These are phyloP conservation scores for Priceomyces castillae DNA, from an alignment of 805 yeast genomes.

Conservation along the genomic window DNA sequence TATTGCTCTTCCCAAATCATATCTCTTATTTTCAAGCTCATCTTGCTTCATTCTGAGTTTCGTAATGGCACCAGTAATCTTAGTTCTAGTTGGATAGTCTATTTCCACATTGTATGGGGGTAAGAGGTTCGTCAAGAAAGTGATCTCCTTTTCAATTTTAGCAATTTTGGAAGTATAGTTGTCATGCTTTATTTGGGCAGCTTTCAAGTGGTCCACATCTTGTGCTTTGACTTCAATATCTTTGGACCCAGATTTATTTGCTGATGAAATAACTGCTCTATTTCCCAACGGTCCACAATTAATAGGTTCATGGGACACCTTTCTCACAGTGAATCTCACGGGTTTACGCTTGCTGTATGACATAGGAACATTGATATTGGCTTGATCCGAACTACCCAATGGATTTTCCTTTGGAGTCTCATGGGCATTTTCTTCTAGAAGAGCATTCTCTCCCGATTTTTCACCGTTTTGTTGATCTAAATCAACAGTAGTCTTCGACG, in stretches of 20 bases:
- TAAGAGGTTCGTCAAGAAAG: constrained; percentile 34
- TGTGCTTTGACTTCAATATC: constrained; percentile 1
- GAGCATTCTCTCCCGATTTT: background rate
- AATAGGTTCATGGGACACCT: constrained; percentile 29
- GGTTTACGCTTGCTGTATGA: constrained; percentile 25
- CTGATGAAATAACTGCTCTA: background rate
- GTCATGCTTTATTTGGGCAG: constrained; percentile 35
- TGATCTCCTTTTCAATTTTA: constrained; percentile 40
- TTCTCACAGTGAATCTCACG: constrained; percentile 32
- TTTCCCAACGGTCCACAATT: constrained; percentile 9
- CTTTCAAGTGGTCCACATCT: constrained; percentile 12
- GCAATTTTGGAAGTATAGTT: constrained; percentile 27
- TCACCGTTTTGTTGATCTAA: too few relatives aligned
- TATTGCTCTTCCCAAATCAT: constrained; percentile 39
- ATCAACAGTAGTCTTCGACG: too few relatives aligned
- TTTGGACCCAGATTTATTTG: background rate
- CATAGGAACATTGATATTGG: constrained; percentile 1
- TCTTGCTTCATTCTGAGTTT: constrained; percentile 39
- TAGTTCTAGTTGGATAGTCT: constrained; percentile 39
- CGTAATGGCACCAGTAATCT: constrained; percentile 39
- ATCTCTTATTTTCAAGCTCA: constrained; percentile 41
- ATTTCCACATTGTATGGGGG: constrained; percentile 45
- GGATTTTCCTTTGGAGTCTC: background rate
- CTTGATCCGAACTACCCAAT: background rate
- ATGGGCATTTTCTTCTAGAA: background rate